A percentile compares a stretch with the other conserved stretches of the same genome.
Evolutionary conservation across 1,139 yeast genomes (phyloP).

Genomic region (Saccharomycopsis hybrid): DNA sequence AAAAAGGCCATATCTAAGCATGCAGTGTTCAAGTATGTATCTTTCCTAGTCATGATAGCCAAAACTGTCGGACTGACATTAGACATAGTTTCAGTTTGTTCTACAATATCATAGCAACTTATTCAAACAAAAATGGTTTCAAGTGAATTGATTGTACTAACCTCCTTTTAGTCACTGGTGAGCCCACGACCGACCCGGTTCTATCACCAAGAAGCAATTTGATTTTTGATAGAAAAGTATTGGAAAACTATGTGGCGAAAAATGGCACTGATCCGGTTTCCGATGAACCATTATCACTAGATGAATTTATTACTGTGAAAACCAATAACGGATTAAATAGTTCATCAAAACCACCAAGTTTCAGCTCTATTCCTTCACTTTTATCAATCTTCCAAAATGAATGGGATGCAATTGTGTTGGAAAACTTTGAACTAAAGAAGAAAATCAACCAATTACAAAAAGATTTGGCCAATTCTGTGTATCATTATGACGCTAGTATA

Average conservation of each 20-base stretch:
- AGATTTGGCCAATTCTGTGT: constrained; percentile 70
- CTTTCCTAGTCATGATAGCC: too few relatives aligned
- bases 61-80: too few relatives aligned
- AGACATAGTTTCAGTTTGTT: too few relatives aligned
- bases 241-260: constrained; percentile 57
- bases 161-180: constrained; percentile 49
- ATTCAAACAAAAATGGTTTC: too few relatives aligned
- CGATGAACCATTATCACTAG: constrained; percentile 49
- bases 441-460: constrained; percentile 61
- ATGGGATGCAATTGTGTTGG: constrained; percentile 85
- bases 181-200: constrained; percentile 61
- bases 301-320: constrained; percentile 52
- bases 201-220: constrained; percentile 68
- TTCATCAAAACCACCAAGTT: constrained; percentile 15
- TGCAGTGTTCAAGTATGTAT: too few relatives aligned
- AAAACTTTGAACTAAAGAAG: constrained; percentile 68
- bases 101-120: too few relatives aligned
- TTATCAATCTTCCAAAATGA: constrained; percentile 74
- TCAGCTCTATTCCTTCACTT: constrained; percentile 70
- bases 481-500: constrained; percentile 86
- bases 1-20: too few relatives aligned
- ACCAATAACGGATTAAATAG: constrained; percentile 18
- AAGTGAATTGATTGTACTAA: too few relatives aligned
- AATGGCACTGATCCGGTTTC: constrained; percentile 73
- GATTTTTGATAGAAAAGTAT: constrained; percentile 59